Percentiles rank a stretch among this genome's conserved stretches.
Conservation (phyloP, 1,139 yeast species). For the Yamadazyma diddensiae region DNA sequence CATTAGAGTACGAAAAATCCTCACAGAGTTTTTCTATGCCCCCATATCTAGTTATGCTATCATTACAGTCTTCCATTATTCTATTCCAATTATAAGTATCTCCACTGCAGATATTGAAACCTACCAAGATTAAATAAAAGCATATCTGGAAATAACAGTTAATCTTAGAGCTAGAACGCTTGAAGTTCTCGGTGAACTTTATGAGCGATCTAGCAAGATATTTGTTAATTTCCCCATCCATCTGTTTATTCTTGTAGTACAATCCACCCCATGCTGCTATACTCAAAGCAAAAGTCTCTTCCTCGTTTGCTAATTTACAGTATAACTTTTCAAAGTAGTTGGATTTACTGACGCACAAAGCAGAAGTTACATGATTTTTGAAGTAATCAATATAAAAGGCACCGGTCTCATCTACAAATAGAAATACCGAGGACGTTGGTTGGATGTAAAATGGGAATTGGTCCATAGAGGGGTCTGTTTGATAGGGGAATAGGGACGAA, state of each 20-base stretch:
- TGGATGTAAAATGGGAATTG: neutral
- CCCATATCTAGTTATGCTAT: constrained; percentile 50
- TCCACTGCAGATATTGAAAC: constrained; percentile 35
- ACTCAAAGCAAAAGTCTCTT: constrained; percentile 38
- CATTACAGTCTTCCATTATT: constrained; percentile 25
- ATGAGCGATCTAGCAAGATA: constrained; percentile 6
- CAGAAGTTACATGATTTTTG: constrained; percentile 17
- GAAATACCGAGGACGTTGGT: neutral
- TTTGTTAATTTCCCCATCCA: constrained; percentile 7
- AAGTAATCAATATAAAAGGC: constrained; percentile 7
- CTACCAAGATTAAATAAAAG: constrained; percentile 22
- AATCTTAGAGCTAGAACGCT: constrained; percentile 2
- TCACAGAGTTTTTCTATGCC: constrained; percentile 35
- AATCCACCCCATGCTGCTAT: constrained; percentile 44
- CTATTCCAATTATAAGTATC: constrained; percentile 37
- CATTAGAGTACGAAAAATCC: constrained; percentile 19
- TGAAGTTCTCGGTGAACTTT: constrained; percentile 3
- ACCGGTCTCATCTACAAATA: constrained; percentile 3
- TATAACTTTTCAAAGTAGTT: constrained; percentile 45
- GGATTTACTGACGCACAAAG: constrained; percentile 26
- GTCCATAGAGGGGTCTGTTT: no score
- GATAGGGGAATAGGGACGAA: no score
- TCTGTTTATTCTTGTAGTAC: constrained; percentile 14
- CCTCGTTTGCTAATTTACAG: constrained; percentile 35
- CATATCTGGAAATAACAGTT: constrained; percentile 20